Percentiles rank a stretch among this genome's conserved stretches.
Conservation (phyloP, 306 rosid genomes). For the Lathyrus sativus region DNA sequence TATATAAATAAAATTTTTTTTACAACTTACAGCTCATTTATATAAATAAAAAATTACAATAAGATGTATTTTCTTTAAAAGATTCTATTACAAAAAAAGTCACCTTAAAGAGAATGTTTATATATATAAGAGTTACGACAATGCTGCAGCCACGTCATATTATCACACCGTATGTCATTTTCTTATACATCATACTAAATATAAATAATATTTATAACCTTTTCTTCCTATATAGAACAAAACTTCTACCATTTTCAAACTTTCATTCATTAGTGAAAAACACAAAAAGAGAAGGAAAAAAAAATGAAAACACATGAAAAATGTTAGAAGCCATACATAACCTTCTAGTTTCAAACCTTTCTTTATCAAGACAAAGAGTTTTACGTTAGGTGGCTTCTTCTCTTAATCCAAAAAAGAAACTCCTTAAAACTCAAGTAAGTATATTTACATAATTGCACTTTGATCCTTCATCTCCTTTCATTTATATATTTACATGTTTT, state of each 20-base stretch:
- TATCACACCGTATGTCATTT: background rate
- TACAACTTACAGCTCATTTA: too few relatives aligned
- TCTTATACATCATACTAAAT: background rate
- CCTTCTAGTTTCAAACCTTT: constrained; percentile 21
- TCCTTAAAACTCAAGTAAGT: constrained; percentile 35
- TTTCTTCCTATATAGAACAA: background rate
- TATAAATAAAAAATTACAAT: too few relatives aligned
- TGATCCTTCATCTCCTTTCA: background rate
- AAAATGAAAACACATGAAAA: background rate
- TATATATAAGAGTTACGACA: constrained; percentile 11
- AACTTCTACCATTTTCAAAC: constrained; percentile 9
- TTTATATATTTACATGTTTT: too few relatives aligned
- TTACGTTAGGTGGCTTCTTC: background rate
- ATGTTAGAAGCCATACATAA: background rate
- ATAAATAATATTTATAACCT: background rate
- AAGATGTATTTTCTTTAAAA: too few relatives aligned
- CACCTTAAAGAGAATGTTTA: background rate
- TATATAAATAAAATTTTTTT: too few relatives aligned
- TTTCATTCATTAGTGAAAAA: constrained; percentile 5
- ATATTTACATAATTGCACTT: constrained; percentile 4
- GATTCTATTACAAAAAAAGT: too few relatives aligned
- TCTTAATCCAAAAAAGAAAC: background rate
- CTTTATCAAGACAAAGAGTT: background rate
- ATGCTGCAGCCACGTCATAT: too few relatives aligned
- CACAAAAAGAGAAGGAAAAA: background rate